A percentile compares a stretch with the other conserved stretches of the same genome.
Evolutionary conservation across 805 yeast genomes (phyloP).

Genomic region (Candida tibetensis): DNA sequence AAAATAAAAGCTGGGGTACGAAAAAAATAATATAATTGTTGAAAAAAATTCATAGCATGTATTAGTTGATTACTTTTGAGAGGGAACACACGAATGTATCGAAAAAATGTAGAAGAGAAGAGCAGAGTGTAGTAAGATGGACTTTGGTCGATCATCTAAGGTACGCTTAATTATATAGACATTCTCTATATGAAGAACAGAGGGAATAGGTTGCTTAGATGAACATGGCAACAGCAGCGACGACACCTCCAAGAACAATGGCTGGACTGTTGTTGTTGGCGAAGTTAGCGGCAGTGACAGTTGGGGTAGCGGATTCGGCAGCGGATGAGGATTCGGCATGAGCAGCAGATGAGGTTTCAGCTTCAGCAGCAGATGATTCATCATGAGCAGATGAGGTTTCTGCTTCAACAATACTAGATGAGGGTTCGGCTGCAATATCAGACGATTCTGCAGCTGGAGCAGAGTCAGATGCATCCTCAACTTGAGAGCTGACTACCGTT

Average conservation of each 20-base stretch:
- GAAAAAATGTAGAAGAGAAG: no score
- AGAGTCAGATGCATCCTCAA: constrained; percentile 8
- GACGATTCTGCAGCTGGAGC: constrained; percentile 8
- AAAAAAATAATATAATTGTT: no score
- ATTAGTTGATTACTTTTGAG: no score
- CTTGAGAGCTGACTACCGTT: constrained; percentile 10
- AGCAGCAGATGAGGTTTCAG: constrained; percentile 9
- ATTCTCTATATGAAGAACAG: no score
- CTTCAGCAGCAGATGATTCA: constrained; percentile 10
- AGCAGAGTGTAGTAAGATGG: no score
- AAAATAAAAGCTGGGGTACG: no score
- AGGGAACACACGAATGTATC: no score
- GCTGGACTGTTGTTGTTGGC: constrained; percentile 9
- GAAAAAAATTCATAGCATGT: no score
- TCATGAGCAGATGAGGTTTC: constrained; percentile 4
- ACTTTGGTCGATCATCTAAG: no score
- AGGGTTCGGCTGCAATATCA: background rate
- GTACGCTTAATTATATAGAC: no score
- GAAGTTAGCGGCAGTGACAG: constrained; percentile 14
- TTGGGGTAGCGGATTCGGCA: constrained; percentile 13
- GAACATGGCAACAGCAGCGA: constrained; percentile 12
- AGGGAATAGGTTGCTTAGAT: constrained; percentile 6
- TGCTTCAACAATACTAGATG: constrained; percentile 4
- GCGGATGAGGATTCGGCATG: constrained; percentile 6
- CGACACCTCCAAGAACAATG: constrained; percentile 9